Evolutionary conservation across 2,329 filamentous ascomycete species (phyloP), one percentile per base, ranked within the genome.

Genomic region (Paecilomyces variotii): DNA sequence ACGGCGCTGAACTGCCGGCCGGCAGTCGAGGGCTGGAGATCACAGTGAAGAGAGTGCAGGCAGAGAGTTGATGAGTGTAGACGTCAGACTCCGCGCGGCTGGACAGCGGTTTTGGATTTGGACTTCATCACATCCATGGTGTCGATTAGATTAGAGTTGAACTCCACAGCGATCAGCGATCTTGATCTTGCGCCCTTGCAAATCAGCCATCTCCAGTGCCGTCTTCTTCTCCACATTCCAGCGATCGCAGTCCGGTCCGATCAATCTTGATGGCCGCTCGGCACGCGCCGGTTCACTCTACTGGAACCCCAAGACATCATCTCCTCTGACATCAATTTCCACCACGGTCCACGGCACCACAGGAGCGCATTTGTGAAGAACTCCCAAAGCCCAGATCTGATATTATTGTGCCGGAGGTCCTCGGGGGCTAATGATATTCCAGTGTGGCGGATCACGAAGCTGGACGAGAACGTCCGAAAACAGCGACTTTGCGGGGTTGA

Each of bases 21-120:
- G 65, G 63, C 2, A 56, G 62, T 14, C 60, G 64, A 53, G 63
- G 62, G 24, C 52, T 68, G 59, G 65, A 68, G 53, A 63, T 68
- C 45, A 60, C 52, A 32, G 54, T 65, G n/a, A 45, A 51, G 39
- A 45, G 39, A 45, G 39, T 19, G 39, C n/a, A 45, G 9, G 39
- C 39, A 45, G 39, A 45, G 39, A 19, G 14, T 19, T 45, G 39
- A 45, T 14, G 39, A 45, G n/a, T 45, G 39, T 45, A 45, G 5
- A 45, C 39, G 39, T 45, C 39, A 45, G 39, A 45, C 11, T 19
- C 39, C 39, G 9, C 9, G 19, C 14, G 39, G 39, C 39, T 45
- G 39, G 39, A 24, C n/a, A 45, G n/a, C 39, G 5, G n/a, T 19
- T 45, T 19, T 45, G n/a, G 19, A 45, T 45, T 45, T 45, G 39